Percentiles rank a stretch among this genome's conserved stretches.
These are phyloP conservation scores for Ogataea nakhonphanomensis DNA, from an alignment of 805 yeast species.

Conservation along the genomic window DNA sequence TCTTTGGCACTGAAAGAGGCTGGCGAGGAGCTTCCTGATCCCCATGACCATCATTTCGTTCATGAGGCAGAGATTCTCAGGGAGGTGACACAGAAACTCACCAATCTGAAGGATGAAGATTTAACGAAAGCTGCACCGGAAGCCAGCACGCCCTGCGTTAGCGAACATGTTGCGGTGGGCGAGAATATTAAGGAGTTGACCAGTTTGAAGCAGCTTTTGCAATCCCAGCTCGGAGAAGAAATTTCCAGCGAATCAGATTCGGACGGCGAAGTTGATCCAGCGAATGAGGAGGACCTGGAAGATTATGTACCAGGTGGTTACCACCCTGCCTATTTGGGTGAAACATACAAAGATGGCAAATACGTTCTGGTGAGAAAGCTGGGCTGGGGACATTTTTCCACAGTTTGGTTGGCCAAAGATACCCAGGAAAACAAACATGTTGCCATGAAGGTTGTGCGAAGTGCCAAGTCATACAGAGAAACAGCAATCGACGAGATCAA, in stretches of 20 bases:
- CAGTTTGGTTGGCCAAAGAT: constrained; percentile 83
- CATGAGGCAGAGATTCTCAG: constrained; percentile 26
- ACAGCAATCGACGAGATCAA: constrained; percentile 94
- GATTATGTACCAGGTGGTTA: constrained; percentile 94
- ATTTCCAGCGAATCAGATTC: constrained; percentile 26
- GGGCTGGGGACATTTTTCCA: constrained; percentile 99
- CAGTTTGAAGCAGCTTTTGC: constrained; percentile 7
- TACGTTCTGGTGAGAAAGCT: constrained; percentile 82
- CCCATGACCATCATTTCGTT: constrained; percentile 24
- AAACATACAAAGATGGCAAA: constrained; percentile 63
- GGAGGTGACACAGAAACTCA: constrained; percentile 28
- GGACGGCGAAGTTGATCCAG: constrained; percentile 34
- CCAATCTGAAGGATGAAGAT: constrained; percentile 23
- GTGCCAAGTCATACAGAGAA: constrained; percentile 87
- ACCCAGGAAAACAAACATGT: constrained; percentile 66
- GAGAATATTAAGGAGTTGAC: constrained; percentile 4
- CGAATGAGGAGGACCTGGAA: constrained; percentile 77
- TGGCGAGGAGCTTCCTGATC: constrained; percentile 19
- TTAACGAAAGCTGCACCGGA: constrained; percentile 13
- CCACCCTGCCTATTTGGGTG: constrained; percentile 92
- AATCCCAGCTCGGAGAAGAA: constrained; percentile 34
- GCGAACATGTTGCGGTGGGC: constrained; percentile 12
- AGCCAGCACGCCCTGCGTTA: constrained; percentile 5
- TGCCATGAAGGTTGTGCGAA: constrained; percentile 90
- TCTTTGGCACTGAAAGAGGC: constrained; percentile 30